Evolutionary conservation across 225 moss, liverwort and hornwort species (phyloP), one percentile per base, ranked within the genome.

Genomic region (Physcomitrium patens): DNA sequence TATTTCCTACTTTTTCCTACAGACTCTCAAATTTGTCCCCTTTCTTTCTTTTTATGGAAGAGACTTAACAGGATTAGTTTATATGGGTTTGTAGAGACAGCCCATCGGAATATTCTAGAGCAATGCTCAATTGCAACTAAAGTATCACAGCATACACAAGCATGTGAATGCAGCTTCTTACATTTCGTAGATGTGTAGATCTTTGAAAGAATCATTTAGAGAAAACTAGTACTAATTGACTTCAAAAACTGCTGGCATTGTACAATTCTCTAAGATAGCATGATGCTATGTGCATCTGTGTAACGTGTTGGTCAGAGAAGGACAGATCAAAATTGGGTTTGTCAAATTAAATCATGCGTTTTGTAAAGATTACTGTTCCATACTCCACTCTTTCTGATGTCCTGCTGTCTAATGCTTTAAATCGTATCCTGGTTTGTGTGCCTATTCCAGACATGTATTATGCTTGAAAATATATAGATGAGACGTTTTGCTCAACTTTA

Each of bases 181-280:
- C 55, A 47, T 26, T 63, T 63, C 17, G 17, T 43, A 78, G 73
- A 69, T 50, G 72, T 77, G 58, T 73, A 73, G 73, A 77, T 69
- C 44, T 42, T 65, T 41, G 12, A 50, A 63, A 67, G 27, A 68
- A 49, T 75, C 67, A 76, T 63, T 57, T 26, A 17, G 65, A 49
- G 60, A 55, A 62, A 75, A 53, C 28, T 65, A 70, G 9, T 46
- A 37, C 70, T 63, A 54, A 59, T 26, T 78, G 52, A 58, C 52
- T 69, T 78, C 24, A 57, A 63, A 17, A 37, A 62, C 67, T 67
- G 22, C 60, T 65, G 46, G 70, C 70, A 60, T 53, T 75, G 75
- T 78, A 78, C 42, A 78, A 51, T 66, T 70, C 78, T 66, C 70
- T 47, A 70, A 63, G 26, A 54, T 61, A 77, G 45, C 27, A 54